These are phyloP conservation scores for Sequoia sempervirens DNA, from an alignment of 75 land plant species.

Conservation along the genomic window DNA sequence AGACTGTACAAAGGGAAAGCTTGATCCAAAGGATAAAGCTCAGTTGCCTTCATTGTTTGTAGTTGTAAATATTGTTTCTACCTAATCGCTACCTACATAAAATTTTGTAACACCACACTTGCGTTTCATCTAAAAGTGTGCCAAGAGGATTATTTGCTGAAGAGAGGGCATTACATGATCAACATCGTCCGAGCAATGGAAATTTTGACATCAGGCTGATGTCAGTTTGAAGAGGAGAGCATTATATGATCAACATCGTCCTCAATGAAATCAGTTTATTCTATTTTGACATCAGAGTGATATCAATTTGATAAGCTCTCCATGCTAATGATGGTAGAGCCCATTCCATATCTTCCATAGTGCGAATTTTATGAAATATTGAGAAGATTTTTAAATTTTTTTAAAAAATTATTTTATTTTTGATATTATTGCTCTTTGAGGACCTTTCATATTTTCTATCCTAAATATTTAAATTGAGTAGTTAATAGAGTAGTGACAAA, in stretches of 20 bases:
- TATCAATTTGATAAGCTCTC: background rate
- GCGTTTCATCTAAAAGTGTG: background rate
- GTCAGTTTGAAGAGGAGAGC: background rate
- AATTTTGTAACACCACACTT: background rate
- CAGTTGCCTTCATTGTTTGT: too few species aligned
- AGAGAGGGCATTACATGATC: too few species aligned
- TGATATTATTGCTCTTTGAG: background rate
- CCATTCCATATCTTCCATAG: background rate
- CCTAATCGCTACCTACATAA: background rate
- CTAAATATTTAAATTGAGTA: background rate
- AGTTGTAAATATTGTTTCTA: background rate
- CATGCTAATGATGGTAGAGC: background rate
- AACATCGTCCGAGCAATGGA: background rate
- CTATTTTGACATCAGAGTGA: background rate
- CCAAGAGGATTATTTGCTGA: background rate
- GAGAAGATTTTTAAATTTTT: background rate
- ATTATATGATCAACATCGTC: background rate
- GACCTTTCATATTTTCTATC: background rate
- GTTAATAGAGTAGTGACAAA: too few species aligned
- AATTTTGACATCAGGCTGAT: background rate
- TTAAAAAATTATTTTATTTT: too few species aligned
- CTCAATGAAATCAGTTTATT: background rate
- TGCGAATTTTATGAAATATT: background rate
- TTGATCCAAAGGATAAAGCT: background rate
- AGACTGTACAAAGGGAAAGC: background rate